Conservation (phyloP, 1,284 basidiomycete species). For the Papiliotrema terrestris region DNA sequence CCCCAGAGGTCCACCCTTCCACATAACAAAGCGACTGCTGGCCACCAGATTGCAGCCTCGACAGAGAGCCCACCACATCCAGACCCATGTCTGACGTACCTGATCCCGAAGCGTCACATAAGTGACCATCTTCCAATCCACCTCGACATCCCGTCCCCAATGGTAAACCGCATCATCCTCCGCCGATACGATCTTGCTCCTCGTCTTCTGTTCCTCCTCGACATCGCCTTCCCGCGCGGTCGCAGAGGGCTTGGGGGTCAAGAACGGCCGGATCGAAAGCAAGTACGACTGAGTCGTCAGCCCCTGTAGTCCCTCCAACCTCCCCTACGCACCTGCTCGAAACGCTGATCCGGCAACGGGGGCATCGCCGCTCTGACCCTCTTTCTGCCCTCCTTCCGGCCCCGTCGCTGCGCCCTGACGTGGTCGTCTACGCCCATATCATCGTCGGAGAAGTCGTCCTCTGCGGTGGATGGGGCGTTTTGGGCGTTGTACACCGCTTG, state of each 20-base stretch:
- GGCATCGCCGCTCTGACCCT: constrained; percentile 41
- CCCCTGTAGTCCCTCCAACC: neutral
- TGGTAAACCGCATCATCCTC: constrained; percentile 40
- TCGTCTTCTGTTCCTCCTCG: constrained; percentile 13
- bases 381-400: constrained; percentile 31
- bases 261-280: constrained; percentile 38
- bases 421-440: constrained; percentile 11
- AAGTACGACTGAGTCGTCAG: constrained; percentile 32
- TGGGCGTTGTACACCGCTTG: constrained; percentile 33
- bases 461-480: constrained; percentile 20
- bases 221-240: constrained; percentile 7
- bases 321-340: constrained; percentile 40
- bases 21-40: too few relatives aligned
- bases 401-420: constrained; percentile 6
- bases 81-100: constrained; percentile 39
- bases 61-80: too few relatives aligned
- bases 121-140: constrained; percentile 36
- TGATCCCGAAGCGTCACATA: constrained; percentile 48
- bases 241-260: constrained; percentile 20
- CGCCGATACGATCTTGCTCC: constrained; percentile 20
- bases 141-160: constrained; percentile 38
- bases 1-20: too few relatives aligned
- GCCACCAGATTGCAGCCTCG: too few relatives aligned
- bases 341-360: constrained; percentile 46
- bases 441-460: constrained; percentile 16